Evolutionary conservation across 352 stramenopile genomes (phyloP).

Genomic region (Stramenopiles sp.): DNA sequence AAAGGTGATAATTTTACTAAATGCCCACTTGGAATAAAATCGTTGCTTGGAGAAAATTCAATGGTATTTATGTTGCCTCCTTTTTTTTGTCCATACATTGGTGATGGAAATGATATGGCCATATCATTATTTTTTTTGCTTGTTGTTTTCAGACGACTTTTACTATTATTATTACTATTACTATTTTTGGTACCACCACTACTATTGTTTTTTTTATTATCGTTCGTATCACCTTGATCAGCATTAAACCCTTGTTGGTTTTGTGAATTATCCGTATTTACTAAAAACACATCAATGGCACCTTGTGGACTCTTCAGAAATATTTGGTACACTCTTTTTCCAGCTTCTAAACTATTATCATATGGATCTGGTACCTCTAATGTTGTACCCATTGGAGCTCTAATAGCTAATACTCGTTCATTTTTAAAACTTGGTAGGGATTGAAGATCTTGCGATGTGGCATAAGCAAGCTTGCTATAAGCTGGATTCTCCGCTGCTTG

Average conservation of each 20-base stretch:
- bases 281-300: neutral
- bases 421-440: slow-evolving; percentile 49
- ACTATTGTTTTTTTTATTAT: neutral
- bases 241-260: neutral
- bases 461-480: slow-evolving; percentile 16
- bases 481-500: slow-evolving; percentile 13
- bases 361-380: slow-evolving; percentile 76
- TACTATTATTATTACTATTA: neutral
- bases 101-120: neutral
- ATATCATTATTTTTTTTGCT: neutral
- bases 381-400: slow-evolving; percentile 68
- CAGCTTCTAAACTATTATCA: slow-evolving; percentile 70
- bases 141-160: neutral
- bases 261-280: neutral
- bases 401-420: slow-evolving; percentile 77
- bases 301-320: slow-evolving; percentile 46
- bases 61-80: too few species aligned
- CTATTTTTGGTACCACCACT: too few species aligned
- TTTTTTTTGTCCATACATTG: neutral
- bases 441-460: slow-evolving; percentile 63
- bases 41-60: neutral
- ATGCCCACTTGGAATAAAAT: too few species aligned
- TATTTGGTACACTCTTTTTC: slow-evolving; percentile 71
- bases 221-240: too few species aligned
- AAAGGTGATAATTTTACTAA: neutral